Conservation (phyloP, 768 basidiomycete genomes). For the Sarcodon sp. region DNA sequence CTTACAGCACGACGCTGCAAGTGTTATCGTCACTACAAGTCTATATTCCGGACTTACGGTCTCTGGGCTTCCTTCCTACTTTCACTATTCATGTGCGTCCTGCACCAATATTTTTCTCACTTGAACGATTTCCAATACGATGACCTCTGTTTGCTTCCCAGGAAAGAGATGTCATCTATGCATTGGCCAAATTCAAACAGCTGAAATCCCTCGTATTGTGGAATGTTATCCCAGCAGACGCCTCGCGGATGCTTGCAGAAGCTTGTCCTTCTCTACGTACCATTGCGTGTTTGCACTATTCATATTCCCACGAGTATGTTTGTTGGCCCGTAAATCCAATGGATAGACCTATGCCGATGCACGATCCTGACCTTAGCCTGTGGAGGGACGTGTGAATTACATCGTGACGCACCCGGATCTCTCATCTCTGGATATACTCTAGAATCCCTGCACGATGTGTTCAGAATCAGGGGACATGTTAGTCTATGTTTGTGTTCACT, state of each 20-base stretch:
- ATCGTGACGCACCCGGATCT: no score
- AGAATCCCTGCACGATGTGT: no score
- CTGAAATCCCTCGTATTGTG: slow-evolving; percentile 6
- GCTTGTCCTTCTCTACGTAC: slow-evolving; percentile 9
- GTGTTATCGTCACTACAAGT: slow-evolving; percentile 4
- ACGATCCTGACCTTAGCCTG: slow-evolving; percentile 7
- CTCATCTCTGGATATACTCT: no score
- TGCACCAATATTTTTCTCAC: neutral
- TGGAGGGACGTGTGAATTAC: slow-evolving; percentile 6
- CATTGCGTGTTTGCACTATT: slow-evolving; percentile 10
- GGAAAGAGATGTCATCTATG: slow-evolving; percentile 7
- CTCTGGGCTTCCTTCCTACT: slow-evolving; percentile 7
- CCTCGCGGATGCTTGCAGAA: slow-evolving; percentile 4
- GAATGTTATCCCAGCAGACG: slow-evolving; percentile 8
- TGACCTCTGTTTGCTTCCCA: neutral
- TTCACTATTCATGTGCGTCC: slow-evolving; percentile 6
- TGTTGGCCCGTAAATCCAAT: slow-evolving; percentile 9
- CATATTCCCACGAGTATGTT: slow-evolving; percentile 10
- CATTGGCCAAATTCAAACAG: slow-evolving; percentile 7
- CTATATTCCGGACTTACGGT: slow-evolving; percentile 5
- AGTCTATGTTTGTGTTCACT: no score
- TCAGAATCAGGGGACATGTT: no score
- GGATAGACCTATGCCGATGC: slow-evolving; percentile 6
- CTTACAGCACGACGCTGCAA: neutral
- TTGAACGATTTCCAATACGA: neutral